These are phyloP conservation scores for Colletotrichum lindemuthianum DNA, from an alignment of 2,329 filamentous ascomycete species.

Conservation along the genomic window DNA sequence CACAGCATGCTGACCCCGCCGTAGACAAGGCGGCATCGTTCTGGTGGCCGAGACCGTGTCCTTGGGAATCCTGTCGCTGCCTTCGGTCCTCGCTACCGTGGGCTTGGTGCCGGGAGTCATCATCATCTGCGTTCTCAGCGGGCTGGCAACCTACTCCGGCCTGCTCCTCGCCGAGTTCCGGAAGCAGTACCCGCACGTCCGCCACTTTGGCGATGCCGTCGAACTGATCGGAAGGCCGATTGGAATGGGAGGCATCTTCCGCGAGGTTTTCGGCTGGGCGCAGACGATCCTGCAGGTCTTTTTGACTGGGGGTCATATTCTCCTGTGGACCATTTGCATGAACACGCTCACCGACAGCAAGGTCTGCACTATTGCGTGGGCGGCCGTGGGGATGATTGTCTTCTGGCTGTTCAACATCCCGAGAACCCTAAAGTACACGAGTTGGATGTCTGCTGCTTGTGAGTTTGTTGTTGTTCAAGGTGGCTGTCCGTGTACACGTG, in stretches of 20 bases:
- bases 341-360: conserved; percentile 70
- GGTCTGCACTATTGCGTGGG: conserved; percentile 72
- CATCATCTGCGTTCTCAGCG: conserved; percentile 73
- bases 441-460: conserved; percentile 70
- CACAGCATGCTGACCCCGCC: not conserved
- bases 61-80: conserved; percentile 73
- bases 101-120: conserved; percentile 79
- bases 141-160: conserved; percentile 74
- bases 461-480: conserved; percentile 18
- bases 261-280: conserved; percentile 67
- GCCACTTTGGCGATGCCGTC: conserved; percentile 73
- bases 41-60: conserved; percentile 57
- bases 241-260: conserved; percentile 62
- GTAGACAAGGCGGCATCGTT: conserved; percentile 57
- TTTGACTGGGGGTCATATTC: conserved; percentile 73
- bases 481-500: not conserved
- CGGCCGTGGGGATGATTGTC: conserved; percentile 66
- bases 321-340: conserved; percentile 75
- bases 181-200: conserved; percentile 73
- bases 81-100: conserved; percentile 76
- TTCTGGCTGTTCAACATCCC: conserved; percentile 70
- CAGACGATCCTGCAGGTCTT: conserved; percentile 74
- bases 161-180: conserved; percentile 72
- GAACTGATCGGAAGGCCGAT: conserved; percentile 60
- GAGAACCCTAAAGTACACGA: conserved; percentile 70